Percentiles rank a stretch among this genome's conserved stretches.
phyloP scores from a whole-genome alignment of 2,329 filamentous ascomycete species.

The Arthrobotrys iridis region DNA sequence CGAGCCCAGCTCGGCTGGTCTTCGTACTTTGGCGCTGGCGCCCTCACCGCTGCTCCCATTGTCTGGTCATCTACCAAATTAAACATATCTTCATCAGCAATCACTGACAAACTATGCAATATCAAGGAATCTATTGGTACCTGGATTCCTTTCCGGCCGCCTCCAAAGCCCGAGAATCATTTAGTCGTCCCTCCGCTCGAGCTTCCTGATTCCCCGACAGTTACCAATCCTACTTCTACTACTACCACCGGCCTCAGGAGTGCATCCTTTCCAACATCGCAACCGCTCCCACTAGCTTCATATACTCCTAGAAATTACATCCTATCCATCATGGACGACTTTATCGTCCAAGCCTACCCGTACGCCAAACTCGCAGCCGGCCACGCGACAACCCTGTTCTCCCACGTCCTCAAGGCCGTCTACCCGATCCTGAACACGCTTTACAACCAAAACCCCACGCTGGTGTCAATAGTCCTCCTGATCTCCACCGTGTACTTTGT shows the following conservation, averaged over 20 bases:
- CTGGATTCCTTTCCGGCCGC: not conserved
- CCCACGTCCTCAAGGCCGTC: slow-evolving; percentile 21
- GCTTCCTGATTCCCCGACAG: no score
- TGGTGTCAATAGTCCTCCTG: slow-evolving; percentile 42
- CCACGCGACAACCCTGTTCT: slow-evolving; percentile 14
- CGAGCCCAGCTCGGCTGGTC: not conserved
- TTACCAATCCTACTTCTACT: no score
- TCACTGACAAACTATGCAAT: slow-evolving; percentile 12
- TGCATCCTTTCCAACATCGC: not conserved
- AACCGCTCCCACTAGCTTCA: not conserved
- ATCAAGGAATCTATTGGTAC: not conserved
- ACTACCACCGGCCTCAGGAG: no score
- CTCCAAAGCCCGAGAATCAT: not conserved
- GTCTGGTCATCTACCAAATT: not conserved
- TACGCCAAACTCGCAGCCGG: slow-evolving; percentile 4
- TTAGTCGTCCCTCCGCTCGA: not conserved
- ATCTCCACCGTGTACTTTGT: slow-evolving; percentile 18
- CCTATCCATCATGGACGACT: slow-evolving; percentile 37
- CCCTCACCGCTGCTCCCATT: not conserved
- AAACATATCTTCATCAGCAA: slow-evolving; percentile 7
- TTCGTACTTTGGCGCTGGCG: not conserved
- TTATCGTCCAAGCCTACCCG: slow-evolving; percentile 30
- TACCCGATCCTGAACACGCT: slow-evolving; percentile 46
- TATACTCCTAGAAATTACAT: not conserved
- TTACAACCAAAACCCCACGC: slow-evolving; percentile 44